Evolutionary conservation across 208 protist genomes (phyloP), one percentile per base, ranked within the genome.

Genomic region (Trypanosoma caninum): DNA sequence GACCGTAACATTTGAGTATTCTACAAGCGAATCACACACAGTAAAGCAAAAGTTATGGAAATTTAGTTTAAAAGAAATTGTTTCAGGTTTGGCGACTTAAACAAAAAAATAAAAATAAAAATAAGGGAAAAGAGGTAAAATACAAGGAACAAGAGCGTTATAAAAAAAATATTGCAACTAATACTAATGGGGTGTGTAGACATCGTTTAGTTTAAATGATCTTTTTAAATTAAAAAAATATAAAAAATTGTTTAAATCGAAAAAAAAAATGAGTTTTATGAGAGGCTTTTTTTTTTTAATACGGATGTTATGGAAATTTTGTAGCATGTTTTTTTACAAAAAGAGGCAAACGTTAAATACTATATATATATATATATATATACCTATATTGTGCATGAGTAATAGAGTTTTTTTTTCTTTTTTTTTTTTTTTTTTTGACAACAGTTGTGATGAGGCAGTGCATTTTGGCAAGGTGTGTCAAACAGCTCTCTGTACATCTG

Each of bases 41-140:
- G 69, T 94, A 44, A 85, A 79, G 65, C 55, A 87, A 59, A 73
- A 69, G 34, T 59, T 95, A 53, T 92, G 88, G 83, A 92, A 91
- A 72, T 95, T 91, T 75, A 60, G 34, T 55, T 41, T 35, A 55
- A 55, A 37, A 38, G 2, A 41, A 58, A n/a, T n/a, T n/a, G n/a
- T n/a, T n/a, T n/a, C n/a, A n/a, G n/a, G n/a, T n/a, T n/a, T n/a
- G n/a, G n/a, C n/a, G n/a, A n/a, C n/a, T n/a, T n/a, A 58, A 46
- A 30, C 7, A 41, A 14, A 58, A 0, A n/a, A 6, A 45, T 31
- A 42, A 42, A 42, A 2, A 33, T 4, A 47, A 22, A 22, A 6
- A 13, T 8, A 8, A 47, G 18, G 27, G 45, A 11, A 31, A 11
- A 13, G n/a, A 23, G 16, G 18, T 46, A 11, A 8, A 46, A 10